Evolutionary conservation across 73 alveolate species (phyloP), one percentile per base, ranked within the genome.

Genomic region (Blepharisma stoltei): DNA sequence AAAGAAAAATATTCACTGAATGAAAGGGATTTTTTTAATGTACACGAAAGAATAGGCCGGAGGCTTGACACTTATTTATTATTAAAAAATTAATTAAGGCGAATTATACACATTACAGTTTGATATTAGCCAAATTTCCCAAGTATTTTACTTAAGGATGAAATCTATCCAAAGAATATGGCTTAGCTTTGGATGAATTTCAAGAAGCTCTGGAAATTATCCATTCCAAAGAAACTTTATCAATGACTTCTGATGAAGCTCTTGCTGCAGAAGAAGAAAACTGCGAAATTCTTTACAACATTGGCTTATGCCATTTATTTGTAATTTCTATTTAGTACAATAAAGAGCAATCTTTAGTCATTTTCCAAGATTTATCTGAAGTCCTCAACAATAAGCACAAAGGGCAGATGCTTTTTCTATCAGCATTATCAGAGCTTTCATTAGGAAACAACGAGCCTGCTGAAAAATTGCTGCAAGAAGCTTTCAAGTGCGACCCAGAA

Each of bases 351-450:
- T n/a, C 73, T n/a, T 25, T 60, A 9, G 18, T 60, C 46, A 60
- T 60, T 20, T 60, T 60, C 73, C 46, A 60, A 60, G 73, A 60
- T 14, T 38, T 60, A n/a, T n/a, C 73, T 60, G 73, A 60, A 25
- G 73, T 60, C 18, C 46, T 60, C 14, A 60, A 60, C 46, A 60
- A 4, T 2, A 60, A 60, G 23, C 73, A 60, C 46, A 60, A 60
- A 60, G 73, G 73, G 14, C 73, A 60, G 46, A n/a, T 60, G 18
- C 45, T 60, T 14, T 60, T 60, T 18, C 45, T 60, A 60, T 60
- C 73, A 60, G 73, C 73, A 25, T 18, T 60, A 9, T 20, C 46
- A 60, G 49, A 60, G 49, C 37, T 60, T 25, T 14, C 48, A 8
- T 38, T 14, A 38, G 23, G 23, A 25, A 60, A 60, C 73, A 60